Conservation (phyloP, 306 rosid genomes). For the Dryas drummondii region DNA sequence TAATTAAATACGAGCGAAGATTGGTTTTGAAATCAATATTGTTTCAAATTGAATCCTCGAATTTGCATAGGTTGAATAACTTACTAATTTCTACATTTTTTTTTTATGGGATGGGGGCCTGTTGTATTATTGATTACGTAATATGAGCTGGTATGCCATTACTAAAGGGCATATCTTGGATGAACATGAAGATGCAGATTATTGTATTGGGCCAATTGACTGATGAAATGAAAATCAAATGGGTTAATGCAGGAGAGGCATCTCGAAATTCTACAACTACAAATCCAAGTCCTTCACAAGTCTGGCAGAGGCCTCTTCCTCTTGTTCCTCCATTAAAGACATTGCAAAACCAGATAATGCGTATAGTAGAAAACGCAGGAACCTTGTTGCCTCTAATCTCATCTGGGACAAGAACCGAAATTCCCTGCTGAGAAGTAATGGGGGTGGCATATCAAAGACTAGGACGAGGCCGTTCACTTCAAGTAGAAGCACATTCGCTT, state of each 20-base stretch:
- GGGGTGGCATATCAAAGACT: constrained; percentile 73
- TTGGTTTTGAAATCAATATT: too few species aligned
- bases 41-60: too few species aligned
- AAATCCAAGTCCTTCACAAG: constrained; percentile 80
- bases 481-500: constrained; percentile 69
- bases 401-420: constrained; percentile 61
- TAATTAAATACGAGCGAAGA: neutral
- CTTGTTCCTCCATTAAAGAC: constrained; percentile 48
- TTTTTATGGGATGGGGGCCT: too few species aligned
- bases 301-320: constrained; percentile 49
- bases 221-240: constrained; percentile 4
- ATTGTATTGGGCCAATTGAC: neutral
- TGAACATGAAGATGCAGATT: neutral
- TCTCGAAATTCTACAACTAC: constrained; percentile 70
- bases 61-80: too few species aligned
- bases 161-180: too few species aligned
- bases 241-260: constrained; percentile 64
- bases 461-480: constrained; percentile 64
- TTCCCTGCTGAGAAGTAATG: constrained; percentile 46
- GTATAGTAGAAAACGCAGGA: constrained; percentile 65
- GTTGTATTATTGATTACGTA: too few species aligned
- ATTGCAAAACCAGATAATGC: constrained; percentile 84
- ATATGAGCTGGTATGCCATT: too few species aligned
- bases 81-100: too few species aligned
- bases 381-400: constrained; percentile 54